Evolutionary conservation across 805 yeast genomes (phyloP), one percentile per base, ranked within the genome.

Genomic region (Yarrowia alimentaria): DNA sequence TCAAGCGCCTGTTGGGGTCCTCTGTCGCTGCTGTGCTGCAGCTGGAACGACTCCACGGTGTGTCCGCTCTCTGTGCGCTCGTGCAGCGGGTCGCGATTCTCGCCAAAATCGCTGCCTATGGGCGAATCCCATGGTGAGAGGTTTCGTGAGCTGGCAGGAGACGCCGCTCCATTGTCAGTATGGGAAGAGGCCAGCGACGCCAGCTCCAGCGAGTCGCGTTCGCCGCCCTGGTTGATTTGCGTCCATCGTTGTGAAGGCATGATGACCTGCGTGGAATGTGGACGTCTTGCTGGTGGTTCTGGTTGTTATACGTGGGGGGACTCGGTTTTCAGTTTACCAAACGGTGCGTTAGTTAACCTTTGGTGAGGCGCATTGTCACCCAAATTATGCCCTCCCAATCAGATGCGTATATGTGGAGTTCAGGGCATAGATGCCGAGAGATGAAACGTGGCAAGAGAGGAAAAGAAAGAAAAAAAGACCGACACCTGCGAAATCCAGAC

Each of bases 111-210:
- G 8, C 24, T 18, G 12, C 33, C 51, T 16, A 55, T 54, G 13
- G 60, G 59, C 9, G 59, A 55, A 16, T 49, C 52, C 13, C 57
- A 53, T n/a, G 62, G 58, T 5, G 62, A 56, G 25, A 60, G 54
- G 11, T 58, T 57, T 21, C 59, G 57, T 14, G 32, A 51, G 28
- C 55, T 54, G 5, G 57, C 51, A 1, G 38, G 40, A 12, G 58
- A 40, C 10, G 42, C 38, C 12, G 55, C 38, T 17, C 14, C 17
- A 12, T 22, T 53, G n/a, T 38, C 51, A 5, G 54, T 56, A 3
- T 56, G 59, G 6, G 65, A 59, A 11, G 67, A 61, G 9, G 66
- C 68, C 38, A 64, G 54, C 17, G 68, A 65, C 18, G 61, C 60
- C 29, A 64, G 59, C 54, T 64, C 68, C 21, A 64, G 53, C 13